phyloP scores from a whole-genome alignment of 1,139 yeast genomes.

The Yamadazyma conglobata region DNA sequence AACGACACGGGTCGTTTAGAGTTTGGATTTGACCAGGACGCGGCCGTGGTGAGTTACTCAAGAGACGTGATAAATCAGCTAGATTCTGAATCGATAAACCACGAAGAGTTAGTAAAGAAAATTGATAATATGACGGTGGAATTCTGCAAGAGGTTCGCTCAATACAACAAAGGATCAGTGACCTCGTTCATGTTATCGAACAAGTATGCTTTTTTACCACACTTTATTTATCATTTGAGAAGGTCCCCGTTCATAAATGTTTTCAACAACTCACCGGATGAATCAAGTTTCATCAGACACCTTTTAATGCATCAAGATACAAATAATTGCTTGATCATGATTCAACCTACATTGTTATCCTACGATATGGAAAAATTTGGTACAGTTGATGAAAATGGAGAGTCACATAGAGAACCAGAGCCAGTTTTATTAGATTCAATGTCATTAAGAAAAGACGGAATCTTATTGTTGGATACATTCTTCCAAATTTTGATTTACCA shows the following conservation, averaged over 20 bases:
- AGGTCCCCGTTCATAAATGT: slow-evolving; percentile 68
- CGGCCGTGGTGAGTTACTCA: slow-evolving; percentile 62
- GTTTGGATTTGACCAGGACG: slow-evolving; percentile 62
- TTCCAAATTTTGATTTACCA: slow-evolving; percentile 71
- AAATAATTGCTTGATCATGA: slow-evolving; percentile 64
- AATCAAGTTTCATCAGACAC: slow-evolving; percentile 67
- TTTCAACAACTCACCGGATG: slow-evolving; percentile 79
- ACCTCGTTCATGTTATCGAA: slow-evolving; percentile 74
- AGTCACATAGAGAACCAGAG: slow-evolving; percentile 33
- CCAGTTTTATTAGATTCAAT: slow-evolving; percentile 70
- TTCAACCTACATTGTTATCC: slow-evolving; percentile 69
- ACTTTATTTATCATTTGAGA: slow-evolving; percentile 68
- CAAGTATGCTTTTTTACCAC: slow-evolving; percentile 75
- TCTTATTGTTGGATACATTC: slow-evolving; percentile 67
- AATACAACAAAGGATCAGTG: slow-evolving; percentile 74
- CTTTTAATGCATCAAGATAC: slow-evolving; percentile 65
- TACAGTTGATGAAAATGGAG: slow-evolving; percentile 42
- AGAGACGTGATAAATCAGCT: slow-evolving; percentile 50
- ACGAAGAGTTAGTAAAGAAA: slow-evolving; percentile 76
- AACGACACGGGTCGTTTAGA: slow-evolving; percentile 37
- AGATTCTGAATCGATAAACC: slow-evolving; percentile 49
- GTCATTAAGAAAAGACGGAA: slow-evolving; percentile 58
- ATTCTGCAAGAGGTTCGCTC: slow-evolving; percentile 84
- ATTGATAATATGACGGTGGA: slow-evolving; percentile 82
- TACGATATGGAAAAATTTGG: slow-evolving; percentile 57